Evolutionary conservation across 176 grass and related monocot species (phyloP), one percentile per base, ranked within the genome.

Genomic region (Oryza meridionalis): DNA sequence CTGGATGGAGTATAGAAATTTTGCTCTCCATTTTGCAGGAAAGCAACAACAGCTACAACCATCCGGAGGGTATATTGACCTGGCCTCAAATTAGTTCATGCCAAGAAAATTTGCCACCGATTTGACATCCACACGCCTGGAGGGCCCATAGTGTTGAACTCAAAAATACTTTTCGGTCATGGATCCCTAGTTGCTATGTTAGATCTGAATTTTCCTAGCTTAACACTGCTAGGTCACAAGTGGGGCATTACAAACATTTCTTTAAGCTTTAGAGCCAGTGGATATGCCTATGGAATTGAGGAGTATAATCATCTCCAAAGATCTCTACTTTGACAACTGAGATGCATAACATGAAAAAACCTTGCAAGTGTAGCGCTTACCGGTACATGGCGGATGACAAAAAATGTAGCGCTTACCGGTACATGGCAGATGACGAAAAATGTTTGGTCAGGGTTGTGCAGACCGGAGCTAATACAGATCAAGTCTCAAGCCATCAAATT

Each of bases 191-290:
- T 80, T 58, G 14, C 33, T 75, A 65, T 35, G 24, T 62, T 84
- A 67, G 6, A 13, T 84, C 74, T 63, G 6, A 65, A 72, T 21
- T 26, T 62, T 75, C 4, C 25, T 80, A 74, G 76, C 46, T 55
- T 55, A 62, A 38, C 4, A 70, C 66, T 59, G n/a, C 32, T 78
- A 59, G 21, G 46, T 46, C 29, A 69, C 59, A 75, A 37, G n/a
- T 13, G n/a, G 58, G 15, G 42, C 46, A 31, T 40, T 8, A 11
- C 22, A 26, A 74, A 11, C 22, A 26, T 79, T 73, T 84, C 4
- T 75, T 50, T 80, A 47, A 42, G 73, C 66, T 61, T 61, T 77
- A 77, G 14, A 61, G 59, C 76, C 69, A 59, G 81, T 84, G 81
- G 81, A 88, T 88, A 62, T 80, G 69, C 27, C 67, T 72, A 66